phyloP scores from a whole-genome alignment of 768 basidiomycete species.

The Clavulina sp. region DNA sequence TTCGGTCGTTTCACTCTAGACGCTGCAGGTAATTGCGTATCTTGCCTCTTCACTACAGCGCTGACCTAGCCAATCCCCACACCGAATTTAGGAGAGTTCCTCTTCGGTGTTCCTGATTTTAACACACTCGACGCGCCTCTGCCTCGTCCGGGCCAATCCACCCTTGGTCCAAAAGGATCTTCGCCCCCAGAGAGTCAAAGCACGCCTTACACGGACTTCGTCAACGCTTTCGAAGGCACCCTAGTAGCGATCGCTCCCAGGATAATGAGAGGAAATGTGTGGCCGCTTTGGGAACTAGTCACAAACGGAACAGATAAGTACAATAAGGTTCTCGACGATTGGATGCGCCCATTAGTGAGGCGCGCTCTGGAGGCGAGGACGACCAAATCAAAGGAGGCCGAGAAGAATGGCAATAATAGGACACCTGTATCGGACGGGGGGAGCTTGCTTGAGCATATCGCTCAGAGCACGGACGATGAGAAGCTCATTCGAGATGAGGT shows the following conservation, averaged over 20 bases:
- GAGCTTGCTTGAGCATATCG: background rate
- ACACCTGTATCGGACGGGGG: no score
- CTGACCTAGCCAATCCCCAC: no score
- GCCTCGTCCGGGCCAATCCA: background rate
- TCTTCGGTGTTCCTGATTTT: slow-evolving; percentile 5
- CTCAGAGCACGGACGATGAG: background rate
- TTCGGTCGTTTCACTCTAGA: slow-evolving; percentile 9
- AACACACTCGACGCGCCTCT: slow-evolving; percentile 6
- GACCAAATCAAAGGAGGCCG: no score
- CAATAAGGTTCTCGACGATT: slow-evolving; percentile 3
- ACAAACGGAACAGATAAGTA: background rate
- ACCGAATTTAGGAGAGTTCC: no score
- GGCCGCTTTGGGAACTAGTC: slow-evolving; percentile 5
- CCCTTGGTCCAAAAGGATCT: background rate
- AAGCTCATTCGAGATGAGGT: slow-evolving; percentile 2
- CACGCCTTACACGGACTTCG: slow-evolving; percentile 5
- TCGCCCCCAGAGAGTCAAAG: no score
- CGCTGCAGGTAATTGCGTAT: no score
- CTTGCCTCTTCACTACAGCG: no score
- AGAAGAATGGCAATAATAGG: no score
- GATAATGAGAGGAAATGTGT: background rate
- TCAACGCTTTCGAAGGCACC: slow-evolving; percentile 8
- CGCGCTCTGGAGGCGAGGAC: no score
- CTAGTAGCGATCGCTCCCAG: background rate
- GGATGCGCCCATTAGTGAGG: background rate